Evolutionary conservation across 176 grass and related monocot species (phyloP).

Genomic region (Dactylis glomerata): DNA sequence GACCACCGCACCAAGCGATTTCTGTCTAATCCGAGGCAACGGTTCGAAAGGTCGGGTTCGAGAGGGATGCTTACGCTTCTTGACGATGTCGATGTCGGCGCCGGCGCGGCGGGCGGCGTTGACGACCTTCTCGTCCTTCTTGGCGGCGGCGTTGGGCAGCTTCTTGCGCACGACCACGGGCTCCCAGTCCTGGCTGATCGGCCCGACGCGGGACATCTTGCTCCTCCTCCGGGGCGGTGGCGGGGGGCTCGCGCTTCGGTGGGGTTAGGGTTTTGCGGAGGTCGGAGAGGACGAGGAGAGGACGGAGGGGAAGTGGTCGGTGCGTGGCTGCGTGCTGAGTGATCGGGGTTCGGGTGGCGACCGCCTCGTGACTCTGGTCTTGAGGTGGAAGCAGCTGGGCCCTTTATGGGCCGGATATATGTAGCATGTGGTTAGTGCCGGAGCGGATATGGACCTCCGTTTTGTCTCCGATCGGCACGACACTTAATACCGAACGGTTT

Average conservation of each 20-base stretch:
- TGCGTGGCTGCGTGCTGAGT: not conserved
- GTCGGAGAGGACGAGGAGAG: slow-evolving; percentile 1
- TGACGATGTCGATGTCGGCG: slow-evolving; percentile 17
- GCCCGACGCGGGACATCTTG: not conserved
- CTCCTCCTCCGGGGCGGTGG: not conserved
- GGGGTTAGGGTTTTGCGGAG: slow-evolving; percentile 12
- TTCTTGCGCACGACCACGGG: slow-evolving; percentile 8
- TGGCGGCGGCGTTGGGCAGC: slow-evolving; percentile 22
- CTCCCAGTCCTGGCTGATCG: slow-evolving; percentile 4
- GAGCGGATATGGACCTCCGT: not conserved
- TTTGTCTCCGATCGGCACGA: too few relatives aligned
- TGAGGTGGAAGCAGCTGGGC: not conserved
- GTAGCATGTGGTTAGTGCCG: not conserved
- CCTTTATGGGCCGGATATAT: not conserved
- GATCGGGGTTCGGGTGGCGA: slow-evolving; percentile 17
- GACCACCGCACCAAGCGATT: not conserved
- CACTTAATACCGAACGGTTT: too few relatives aligned
- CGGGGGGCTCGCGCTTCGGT: not conserved
- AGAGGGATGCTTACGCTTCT: not conserved
- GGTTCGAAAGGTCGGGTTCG: not conserved
- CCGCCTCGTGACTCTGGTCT: not conserved
- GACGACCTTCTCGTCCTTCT: slow-evolving; percentile 21
- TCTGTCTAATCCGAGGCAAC: too few relatives aligned
- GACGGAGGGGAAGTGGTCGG: not conserved
- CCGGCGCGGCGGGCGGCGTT: slow-evolving; percentile 21